Base-by-base conservation (phyloP, 768 basidiomycete species). In the Tulasnella calospora region DNA sequence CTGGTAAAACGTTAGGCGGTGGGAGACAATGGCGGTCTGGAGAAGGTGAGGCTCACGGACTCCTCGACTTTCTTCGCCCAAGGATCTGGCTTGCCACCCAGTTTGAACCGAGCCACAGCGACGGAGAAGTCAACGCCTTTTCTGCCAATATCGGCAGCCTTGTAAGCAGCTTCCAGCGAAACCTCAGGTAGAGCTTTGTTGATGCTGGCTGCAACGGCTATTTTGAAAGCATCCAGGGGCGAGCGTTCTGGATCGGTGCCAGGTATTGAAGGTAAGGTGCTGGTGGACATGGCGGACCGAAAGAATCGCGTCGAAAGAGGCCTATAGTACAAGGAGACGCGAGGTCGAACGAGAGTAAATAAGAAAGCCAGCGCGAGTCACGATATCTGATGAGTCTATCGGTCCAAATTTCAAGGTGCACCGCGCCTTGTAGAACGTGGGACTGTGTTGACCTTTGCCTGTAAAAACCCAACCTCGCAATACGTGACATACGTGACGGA, bases 41-140 rank as follows among this genome's bases (percentile, higher is more conserved):
- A 7, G 15, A 33, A 67, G 36, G 79, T 61, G n/a, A 41, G 41
- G 87, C 90, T 82, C 80, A 95, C 96, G 82, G 90, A 87, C 47
- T 87, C 88, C n/a, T 91, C 86, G 47, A 98, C 91, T 83, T 89
- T 89, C 73, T 88, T 86, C 0, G 92, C 95, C 23, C 92, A 86
- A 41, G 92, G 91, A 61, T 95, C 92, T 0, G 92, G 88, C 83
- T 95, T 95, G 27, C 90, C 95, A 10, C 91, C 91, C 35, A 97
- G 86, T 77, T 94, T 88, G 86, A 96, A 98, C 80, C 96, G 89
- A n/a, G 96, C 94, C 72, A 98, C 84, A 0, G 97, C 95, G 27
- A 98, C 89, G 0, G 93, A 92, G 81, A 98, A 95, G 85, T 99
- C 97, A 67, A 89, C 91, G n/a, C 93, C 94, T 85, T 96, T 96